A percentile compares a stretch with the other conserved stretches of the same genome.
Evolutionary conservation across 164 flowering plant species (phyloP).

Genomic region (Liriodendron chinense): DNA sequence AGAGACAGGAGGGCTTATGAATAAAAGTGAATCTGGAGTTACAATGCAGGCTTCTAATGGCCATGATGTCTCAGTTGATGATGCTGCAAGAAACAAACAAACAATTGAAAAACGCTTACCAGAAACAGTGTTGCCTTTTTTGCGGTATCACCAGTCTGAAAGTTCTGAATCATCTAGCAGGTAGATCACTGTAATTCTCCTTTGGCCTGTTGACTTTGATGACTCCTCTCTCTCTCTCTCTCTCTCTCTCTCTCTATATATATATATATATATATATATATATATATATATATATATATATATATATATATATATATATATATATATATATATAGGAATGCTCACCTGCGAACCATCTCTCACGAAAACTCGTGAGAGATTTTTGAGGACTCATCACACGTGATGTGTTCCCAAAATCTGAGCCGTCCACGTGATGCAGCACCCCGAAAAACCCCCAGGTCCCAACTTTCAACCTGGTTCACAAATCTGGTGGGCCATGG

Average conservation of each 20-base stretch:
- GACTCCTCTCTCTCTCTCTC: background rate
- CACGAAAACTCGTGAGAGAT: too few species aligned
- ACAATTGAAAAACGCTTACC: slow-evolving; percentile 51
- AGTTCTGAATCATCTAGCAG: slow-evolving; percentile 92
- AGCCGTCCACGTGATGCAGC: too few species aligned
- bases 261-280: too few species aligned
- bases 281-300: too few species aligned
- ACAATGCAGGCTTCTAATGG: slow-evolving; percentile 26
- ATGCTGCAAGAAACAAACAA: slow-evolving; percentile 34
- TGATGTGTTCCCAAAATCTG: too few species aligned
- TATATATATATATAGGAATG: too few species aligned
- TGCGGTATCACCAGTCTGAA: slow-evolving; percentile 64
- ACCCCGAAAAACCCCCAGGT: too few species aligned
- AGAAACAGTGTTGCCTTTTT: slow-evolving; percentile 59
- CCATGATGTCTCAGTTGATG: slow-evolving; percentile 32
- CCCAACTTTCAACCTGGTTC: too few species aligned
- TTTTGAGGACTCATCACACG: too few species aligned
- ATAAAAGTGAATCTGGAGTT: slow-evolving; percentile 28
- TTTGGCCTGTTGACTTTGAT: background rate
- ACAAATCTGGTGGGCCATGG: too few species aligned
- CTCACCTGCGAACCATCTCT: too few species aligned
- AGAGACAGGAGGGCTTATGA: slow-evolving; percentile 24
- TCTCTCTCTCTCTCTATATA: background rate
- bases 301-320: too few species aligned
- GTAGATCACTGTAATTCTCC: slow-evolving; percentile 33